Percentiles rank a stretch among this genome's conserved stretches.
Conservation (phyloP, 129 eudicot species). For the Silybum marianum region DNA sequence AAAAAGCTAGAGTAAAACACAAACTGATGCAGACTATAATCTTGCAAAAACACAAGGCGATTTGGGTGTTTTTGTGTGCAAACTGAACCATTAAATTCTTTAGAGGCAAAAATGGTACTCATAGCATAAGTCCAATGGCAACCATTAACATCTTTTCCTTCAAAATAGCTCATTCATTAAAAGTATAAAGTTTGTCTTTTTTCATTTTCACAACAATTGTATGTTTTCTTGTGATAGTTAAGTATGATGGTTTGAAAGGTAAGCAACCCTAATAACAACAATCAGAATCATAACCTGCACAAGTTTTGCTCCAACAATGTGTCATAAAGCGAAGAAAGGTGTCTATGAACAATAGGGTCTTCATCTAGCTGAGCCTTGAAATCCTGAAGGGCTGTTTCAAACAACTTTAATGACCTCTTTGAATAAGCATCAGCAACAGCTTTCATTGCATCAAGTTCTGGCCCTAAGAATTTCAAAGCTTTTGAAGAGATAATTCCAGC, state of each 20-base stretch:
- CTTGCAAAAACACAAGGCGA: neutral
- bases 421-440: slow-evolving; percentile 77
- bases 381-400: slow-evolving; percentile 61
- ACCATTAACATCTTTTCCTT: neutral
- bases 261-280: neutral
- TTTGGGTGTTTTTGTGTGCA: neutral
- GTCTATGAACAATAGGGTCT: slow-evolving; percentile 82
- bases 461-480: slow-evolving; percentile 66
- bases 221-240: neutral
- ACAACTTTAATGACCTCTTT: slow-evolving; percentile 67
- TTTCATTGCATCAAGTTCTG: slow-evolving; percentile 79
- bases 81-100: neutral
- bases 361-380: slow-evolving; percentile 70
- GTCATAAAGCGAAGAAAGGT: slow-evolving; percentile 58
- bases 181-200: neutral
- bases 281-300: slow-evolving; percentile 50
- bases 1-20: neutral
- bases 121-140: neutral
- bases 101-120: neutral
- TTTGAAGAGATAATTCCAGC: slow-evolving; percentile 72
- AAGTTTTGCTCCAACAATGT: slow-evolving; percentile 62
- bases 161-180: neutral
- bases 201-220: neutral
- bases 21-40: neutral
- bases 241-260: neutral